Base-by-base conservation (phyloP, 441 rosid genomes). In the Erysimum pusillum region DNA sequence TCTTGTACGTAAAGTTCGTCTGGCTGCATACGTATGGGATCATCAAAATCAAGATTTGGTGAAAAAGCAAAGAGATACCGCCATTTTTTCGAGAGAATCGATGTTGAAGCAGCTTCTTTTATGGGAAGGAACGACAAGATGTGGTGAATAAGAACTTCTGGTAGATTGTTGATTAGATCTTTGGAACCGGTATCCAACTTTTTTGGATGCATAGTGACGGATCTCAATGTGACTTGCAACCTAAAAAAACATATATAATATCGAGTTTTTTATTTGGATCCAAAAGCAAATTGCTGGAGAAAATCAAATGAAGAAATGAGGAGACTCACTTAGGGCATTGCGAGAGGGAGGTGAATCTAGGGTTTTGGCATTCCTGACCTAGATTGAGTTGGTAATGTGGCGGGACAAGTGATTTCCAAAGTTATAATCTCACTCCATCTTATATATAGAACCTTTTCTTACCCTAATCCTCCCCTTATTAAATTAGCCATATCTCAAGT, bases 41-140 rank as follows among this genome's bases (percentile, higher is more conserved):
- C 66, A 61, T 61, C 66, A 6, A 61, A 63, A 25, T 63, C 54
- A 45, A 63, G 68, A 44, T n/a, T 44, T 44, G 68, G 68, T 28
- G 5, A 7, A 6, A 63, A 9, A 63, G 68, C 54, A 9, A 63
- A 45, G 38, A 63, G 38, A 45, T 63, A n/a, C 7, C 25, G 38
- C 68, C 68, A 63, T 9, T 28, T 63, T 44, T 1, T 63, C 0
- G 68, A 44, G 68, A 63, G 68, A 25, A 63, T 18, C 3, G 68
- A 63, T 13, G 68, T 45, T 2, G 2, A 4, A 63, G 54, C 68
- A 28, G 68, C 39, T 63, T 45, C 54, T 63, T 45, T 63, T 2
- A 39, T 63, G 14, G 68, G 0, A 28, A 44, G 68, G 25, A 44
- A 63, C 2, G 53, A 63, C 22, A 63, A 44, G 12, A 63, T 63